Evolutionary conservation across 2,329 filamentous ascomycete species (phyloP).

Genomic region (Atkinsonella texensis): DNA sequence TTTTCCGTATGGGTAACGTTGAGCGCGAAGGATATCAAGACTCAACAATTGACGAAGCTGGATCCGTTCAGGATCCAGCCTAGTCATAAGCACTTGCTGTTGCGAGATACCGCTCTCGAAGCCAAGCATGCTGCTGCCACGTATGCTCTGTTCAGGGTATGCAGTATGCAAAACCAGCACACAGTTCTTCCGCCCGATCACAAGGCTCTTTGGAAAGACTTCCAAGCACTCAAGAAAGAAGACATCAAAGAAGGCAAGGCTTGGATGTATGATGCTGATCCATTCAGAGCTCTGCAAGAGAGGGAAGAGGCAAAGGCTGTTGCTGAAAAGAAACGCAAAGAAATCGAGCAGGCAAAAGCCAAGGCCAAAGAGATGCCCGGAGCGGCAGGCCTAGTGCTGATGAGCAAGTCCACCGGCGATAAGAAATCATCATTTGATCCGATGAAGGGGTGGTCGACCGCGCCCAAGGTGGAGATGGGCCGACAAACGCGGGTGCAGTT

Average conservation of each 20-base stretch:
- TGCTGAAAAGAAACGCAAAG: slow-evolving; percentile 68
- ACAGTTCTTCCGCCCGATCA: slow-evolving; percentile 89
- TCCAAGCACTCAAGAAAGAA: slow-evolving; percentile 67
- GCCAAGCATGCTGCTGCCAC: slow-evolving; percentile 88
- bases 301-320: slow-evolving; percentile 65
- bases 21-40: slow-evolving; percentile 66
- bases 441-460: slow-evolving; percentile 69
- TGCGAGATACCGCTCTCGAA: slow-evolving; percentile 71
- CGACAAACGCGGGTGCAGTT: slow-evolving; percentile 65
- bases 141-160: slow-evolving; percentile 81
- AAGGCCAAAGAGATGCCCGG: slow-evolving; percentile 54
- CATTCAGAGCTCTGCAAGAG: slow-evolving; percentile 71
- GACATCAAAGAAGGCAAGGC: slow-evolving; percentile 65
- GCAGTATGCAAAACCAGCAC: slow-evolving; percentile 91
- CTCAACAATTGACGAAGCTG: slow-evolving; percentile 60
- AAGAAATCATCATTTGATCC: slow-evolving; percentile 25
- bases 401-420: slow-evolving; percentile 29
- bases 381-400: slow-evolving; percentile 41
- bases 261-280: slow-evolving; percentile 94
- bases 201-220: slow-evolving; percentile 83
- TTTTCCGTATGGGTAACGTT: slow-evolving; percentile 75
- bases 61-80: slow-evolving; percentile 74
- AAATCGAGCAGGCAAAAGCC: slow-evolving; percentile 54
- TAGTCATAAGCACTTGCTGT: slow-evolving; percentile 62
- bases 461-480: slow-evolving; percentile 89